These are phyloP conservation scores for Pichia californica DNA, from an alignment of 805 yeast genomes.

Conservation along the genomic window DNA sequence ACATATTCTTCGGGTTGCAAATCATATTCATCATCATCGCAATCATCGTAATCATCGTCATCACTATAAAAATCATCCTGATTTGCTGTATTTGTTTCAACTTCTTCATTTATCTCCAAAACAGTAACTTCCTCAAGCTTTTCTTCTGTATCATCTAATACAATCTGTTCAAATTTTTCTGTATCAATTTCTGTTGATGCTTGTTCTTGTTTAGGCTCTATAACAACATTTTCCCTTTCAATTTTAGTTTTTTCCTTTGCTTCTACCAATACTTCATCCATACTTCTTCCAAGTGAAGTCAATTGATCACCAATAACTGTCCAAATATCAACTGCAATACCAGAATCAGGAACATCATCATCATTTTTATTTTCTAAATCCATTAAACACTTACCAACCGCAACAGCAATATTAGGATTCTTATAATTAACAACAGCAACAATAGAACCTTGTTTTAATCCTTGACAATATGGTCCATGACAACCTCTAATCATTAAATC, in stretches of 20 bases:
- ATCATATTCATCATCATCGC: constrained; percentile 14
- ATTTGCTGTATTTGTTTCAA: too few relatives aligned
- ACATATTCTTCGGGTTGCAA: constrained; percentile 28
- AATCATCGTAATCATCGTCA: constrained; percentile 3
- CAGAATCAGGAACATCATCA: constrained; percentile 53
- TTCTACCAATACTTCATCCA: constrained; percentile 6
- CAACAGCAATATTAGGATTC: constrained; percentile 57
- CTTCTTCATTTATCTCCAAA: too few relatives aligned
- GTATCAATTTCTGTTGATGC: background rate
- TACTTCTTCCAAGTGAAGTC: constrained; percentile 38
- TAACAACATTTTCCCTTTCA: background rate
- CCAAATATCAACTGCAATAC: constrained; percentile 71
- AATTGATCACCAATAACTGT: constrained; percentile 67
- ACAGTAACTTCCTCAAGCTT: background rate
- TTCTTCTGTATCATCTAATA: background rate
- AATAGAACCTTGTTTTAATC: constrained; percentile 43
- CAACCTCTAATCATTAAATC: constrained; percentile 74
- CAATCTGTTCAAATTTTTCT: background rate
- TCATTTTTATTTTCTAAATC: constrained; percentile 39
- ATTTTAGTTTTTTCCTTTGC: background rate
- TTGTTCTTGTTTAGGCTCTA: background rate
- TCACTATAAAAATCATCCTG: background rate
- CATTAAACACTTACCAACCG: constrained; percentile 58
- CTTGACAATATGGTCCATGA: constrained; percentile 48
- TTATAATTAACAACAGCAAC: constrained; percentile 67